phyloP scores from a whole-genome alignment of 2,329 filamentous ascomycete genomes.

The Aspergillus sp. region DNA sequence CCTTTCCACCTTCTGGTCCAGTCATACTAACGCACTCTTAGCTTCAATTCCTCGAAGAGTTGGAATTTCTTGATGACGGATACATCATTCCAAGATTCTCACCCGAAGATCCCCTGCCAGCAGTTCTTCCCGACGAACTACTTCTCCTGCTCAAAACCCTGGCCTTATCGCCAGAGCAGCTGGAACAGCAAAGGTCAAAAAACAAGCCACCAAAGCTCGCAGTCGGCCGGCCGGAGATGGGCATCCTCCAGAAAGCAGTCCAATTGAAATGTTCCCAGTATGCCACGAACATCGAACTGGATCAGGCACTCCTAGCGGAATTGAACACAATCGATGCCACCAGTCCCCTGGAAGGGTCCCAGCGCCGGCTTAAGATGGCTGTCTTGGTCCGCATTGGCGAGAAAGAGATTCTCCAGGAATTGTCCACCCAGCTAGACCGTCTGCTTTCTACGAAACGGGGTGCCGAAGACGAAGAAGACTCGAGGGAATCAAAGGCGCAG shows the following conservation, averaged over 20 bases:
- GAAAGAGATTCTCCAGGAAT: constrained; percentile 58
- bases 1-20: background rate
- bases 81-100: constrained; percentile 53
- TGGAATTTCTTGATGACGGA: constrained; percentile 62
- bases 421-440: constrained; percentile 36
- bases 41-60: constrained; percentile 54
- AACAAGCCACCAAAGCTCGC: constrained; percentile 31
- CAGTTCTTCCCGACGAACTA: constrained; percentile 35
- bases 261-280: constrained; percentile 42
- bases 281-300: constrained; percentile 47
- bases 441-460: constrained; percentile 26
- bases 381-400: constrained; percentile 63
- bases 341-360: constrained; percentile 27
- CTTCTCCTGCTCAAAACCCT: constrained; percentile 33
- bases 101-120: constrained; percentile 19
- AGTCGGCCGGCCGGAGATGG: constrained; percentile 20
- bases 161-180: constrained; percentile 24
- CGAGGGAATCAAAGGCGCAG: constrained; percentile 22
- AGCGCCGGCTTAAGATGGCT: constrained; percentile 51
- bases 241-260: constrained; percentile 29
- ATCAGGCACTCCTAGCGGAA: constrained; percentile 36
- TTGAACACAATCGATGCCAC: constrained; percentile 25
- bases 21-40: constrained; percentile 12
- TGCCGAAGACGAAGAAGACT: constrained; percentile 16
- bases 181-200: constrained; percentile 27